A percentile compares a stretch with the other conserved stretches of the same genome.
phyloP scores from a whole-genome alignment of 2,329 filamentous ascomycete species.

The Waltergamsia citrina region DNA sequence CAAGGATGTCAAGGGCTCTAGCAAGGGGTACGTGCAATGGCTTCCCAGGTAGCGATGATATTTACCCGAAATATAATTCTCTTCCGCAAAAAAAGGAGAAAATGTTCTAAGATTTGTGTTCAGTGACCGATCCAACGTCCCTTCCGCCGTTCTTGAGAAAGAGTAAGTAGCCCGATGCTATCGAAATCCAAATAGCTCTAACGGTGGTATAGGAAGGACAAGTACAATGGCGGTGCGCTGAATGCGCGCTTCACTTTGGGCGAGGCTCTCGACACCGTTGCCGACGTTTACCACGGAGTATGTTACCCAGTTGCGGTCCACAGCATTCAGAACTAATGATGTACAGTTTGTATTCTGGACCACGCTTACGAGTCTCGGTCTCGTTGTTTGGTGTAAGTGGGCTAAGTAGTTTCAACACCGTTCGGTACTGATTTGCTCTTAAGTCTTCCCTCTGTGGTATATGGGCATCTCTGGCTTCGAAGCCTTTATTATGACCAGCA shows the following conservation, averaged over 20 bases:
- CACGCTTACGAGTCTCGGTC: slow-evolving; percentile 77
- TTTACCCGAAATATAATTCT: slow-evolving; percentile 10
- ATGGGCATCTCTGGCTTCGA: slow-evolving; percentile 99
- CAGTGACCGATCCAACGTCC: slow-evolving; percentile 37
- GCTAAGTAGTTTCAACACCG: background rate
- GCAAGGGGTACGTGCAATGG: slow-evolving; percentile 97
- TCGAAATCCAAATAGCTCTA: slow-evolving; percentile 9
- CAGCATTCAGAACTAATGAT: slow-evolving; percentile 9
- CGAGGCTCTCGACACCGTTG: slow-evolving; percentile 68
- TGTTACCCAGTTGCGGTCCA: slow-evolving; percentile 17
- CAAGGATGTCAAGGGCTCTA: slow-evolving; percentile 79
- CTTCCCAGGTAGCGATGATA: slow-evolving; percentile 68
- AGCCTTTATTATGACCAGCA: slow-evolving; percentile 72
- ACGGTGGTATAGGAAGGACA: slow-evolving; percentile 54
- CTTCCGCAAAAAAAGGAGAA: slow-evolving; percentile 8
- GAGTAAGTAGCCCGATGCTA: slow-evolving; percentile 46
- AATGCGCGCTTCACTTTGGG: slow-evolving; percentile 62
- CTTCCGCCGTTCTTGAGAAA: slow-evolving; percentile 53
- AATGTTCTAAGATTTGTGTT: slow-evolving; percentile 28
- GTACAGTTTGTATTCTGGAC: slow-evolving; percentile 88
- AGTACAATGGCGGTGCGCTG: slow-evolving; percentile 61
- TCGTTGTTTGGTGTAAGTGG: slow-evolving; percentile 88
- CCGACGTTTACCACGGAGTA: slow-evolving; percentile 89
- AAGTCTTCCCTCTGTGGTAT: slow-evolving; percentile 93
- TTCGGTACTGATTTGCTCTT: slow-evolving; percentile 3